Evolutionary conservation across 2,329 filamentous ascomycete genomes (phyloP).

Genomic region (Zymoseptoria brevis): DNA sequence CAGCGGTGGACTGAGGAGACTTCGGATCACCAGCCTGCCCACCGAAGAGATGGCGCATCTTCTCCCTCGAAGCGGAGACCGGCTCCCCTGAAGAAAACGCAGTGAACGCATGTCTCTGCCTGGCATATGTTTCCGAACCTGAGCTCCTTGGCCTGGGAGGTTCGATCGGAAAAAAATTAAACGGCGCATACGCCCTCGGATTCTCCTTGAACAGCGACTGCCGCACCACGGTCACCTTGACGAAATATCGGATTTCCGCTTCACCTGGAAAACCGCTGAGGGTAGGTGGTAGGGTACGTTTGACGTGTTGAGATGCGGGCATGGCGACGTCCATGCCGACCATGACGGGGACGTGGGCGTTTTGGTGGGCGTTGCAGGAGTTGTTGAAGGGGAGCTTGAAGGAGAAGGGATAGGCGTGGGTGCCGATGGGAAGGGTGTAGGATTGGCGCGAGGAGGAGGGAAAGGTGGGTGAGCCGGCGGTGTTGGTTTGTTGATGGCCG

Average conservation of each 20-base stretch:
- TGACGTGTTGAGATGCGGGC: conserved; percentile 58
- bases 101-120: conserved; percentile 58
- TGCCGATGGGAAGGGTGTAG: conserved; percentile 58
- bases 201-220: conserved; percentile 88
- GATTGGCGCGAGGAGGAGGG: conserved; percentile 30
- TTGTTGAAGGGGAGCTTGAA: conserved; percentile 72
- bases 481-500: conserved; percentile 31
- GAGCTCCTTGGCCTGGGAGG: conserved; percentile 62
- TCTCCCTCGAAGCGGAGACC: conserved; percentile 30
- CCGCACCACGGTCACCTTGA: conserved; percentile 91
- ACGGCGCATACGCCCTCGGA: conserved; percentile 54
- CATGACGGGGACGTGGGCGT: conserved; percentile 35
- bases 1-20: conserved; percentile 15
- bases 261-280: conserved; percentile 77
- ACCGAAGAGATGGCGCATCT: conserved; percentile 57
- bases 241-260: conserved; percentile 86
- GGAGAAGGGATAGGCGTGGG: conserved; percentile 67
- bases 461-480: neutral
- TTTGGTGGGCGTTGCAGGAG: conserved; percentile 46
- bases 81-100: conserved; percentile 11
- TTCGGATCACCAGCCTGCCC: conserved; percentile 26
- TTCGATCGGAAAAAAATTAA: conserved; percentile 90
- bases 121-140: conserved; percentile 74
- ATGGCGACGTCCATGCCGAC: conserved; percentile 40
- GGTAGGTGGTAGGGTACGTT: conserved; percentile 79